Base-by-base conservation (phyloP, 441 rosid genomes). In the Biscutella laevigata region DNA sequence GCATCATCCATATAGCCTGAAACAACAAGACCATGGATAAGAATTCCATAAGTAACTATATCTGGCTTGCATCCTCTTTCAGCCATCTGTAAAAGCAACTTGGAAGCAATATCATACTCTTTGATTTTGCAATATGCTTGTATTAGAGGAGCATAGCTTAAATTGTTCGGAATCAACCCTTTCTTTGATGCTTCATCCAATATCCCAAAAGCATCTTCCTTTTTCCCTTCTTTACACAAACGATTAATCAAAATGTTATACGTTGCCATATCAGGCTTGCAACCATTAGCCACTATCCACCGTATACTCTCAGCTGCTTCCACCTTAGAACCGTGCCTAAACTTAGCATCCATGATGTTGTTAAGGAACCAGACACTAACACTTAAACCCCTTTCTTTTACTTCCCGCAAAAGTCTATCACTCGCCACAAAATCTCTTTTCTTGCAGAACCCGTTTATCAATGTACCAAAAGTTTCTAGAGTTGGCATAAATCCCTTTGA, bases 401-500 rank as follows among this genome's bases (percentile, higher is more conserved):
- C 80, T 80, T 90, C 96, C 17, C 17, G 62, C 66, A 90, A 55
- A 64, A 87, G 81, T 47, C 53, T 40, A 47, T 79, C 75, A 69
- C 78, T 70, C 40, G 59, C 76, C 61, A 56, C 57, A 19, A 84
- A 84, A 44, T 74, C 69, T 16, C 89, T 84, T 55, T 54, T 69
- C 62, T 61, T 84, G 61, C 88, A 84, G 21, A 74, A 80, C 6
- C 86, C 92, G 21, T 71, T 73, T 19, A 87, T 71, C 71, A 83
- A 26, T 6, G 84, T 63, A 10, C 95, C 92, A 57, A 73, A 90
- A 24, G 96, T 90, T 58, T 67, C 68, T 34, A 71, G 25, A 2
- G 77, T 78, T 4, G 96, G 96, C 67, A 90, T 66, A 71, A 82
- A 79, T 5, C 95, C 96, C 60, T 77, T 90, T 28, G 52, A 28